Evolutionary conservation across 345 rosid species (phyloP).

Genomic region (Brassica incana): DNA sequence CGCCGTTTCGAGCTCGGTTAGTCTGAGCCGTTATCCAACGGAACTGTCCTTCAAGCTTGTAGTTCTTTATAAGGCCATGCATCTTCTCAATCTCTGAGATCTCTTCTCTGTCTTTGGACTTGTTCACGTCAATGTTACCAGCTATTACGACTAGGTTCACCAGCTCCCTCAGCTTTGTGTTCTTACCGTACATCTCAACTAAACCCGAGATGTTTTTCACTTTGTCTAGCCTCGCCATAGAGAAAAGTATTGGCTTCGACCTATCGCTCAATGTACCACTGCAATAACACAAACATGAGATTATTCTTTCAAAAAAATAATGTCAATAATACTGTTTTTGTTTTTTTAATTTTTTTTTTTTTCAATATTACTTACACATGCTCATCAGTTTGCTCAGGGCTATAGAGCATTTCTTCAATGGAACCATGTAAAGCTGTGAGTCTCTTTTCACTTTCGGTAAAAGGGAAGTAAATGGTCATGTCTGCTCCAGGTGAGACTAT

Average conservation of each 20-base stretch:
- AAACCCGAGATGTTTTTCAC: conserved; percentile 91
- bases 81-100: conserved; percentile 89
- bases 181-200: conserved; percentile 83
- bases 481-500: conserved; percentile 99
- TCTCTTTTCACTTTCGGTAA: conserved; percentile 56
- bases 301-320: neutral
- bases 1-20: conserved; percentile 94
- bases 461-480: conserved; percentile 91
- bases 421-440: conserved; percentile 84
- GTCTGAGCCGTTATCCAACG: conserved; percentile 94
- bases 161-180: conserved; percentile 67
- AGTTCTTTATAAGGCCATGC: conserved; percentile 64
- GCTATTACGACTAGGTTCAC: conserved; percentile 89
- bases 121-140: conserved; percentile 75
- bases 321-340: neutral
- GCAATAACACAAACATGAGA: conserved; percentile 27
- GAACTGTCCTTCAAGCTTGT: conserved; percentile 77
- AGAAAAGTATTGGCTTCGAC: conserved; percentile 84
- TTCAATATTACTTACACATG: conserved; percentile 58
- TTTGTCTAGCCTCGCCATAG: conserved; percentile 95
- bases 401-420: conserved; percentile 74
- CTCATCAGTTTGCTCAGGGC: conserved; percentile 75
- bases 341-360: no score
- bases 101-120: conserved; percentile 93
- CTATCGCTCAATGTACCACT: conserved; percentile 76